Conservation (phyloP, 345 rosid genomes). For the Eucalyptus sp. region DNA sequence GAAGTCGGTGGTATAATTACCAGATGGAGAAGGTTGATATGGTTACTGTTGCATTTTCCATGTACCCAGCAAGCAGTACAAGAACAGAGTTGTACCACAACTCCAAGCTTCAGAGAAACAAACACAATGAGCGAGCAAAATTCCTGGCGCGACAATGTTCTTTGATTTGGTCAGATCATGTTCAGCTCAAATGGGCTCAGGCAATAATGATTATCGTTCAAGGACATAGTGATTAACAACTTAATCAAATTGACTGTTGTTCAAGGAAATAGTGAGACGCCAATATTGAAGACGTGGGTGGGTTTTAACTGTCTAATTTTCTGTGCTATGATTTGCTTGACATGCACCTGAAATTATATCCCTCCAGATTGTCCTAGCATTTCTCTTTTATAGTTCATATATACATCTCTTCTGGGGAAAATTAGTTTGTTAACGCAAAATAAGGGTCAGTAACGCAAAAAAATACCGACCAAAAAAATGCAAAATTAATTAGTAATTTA, state of each 20-base stretch:
- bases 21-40: conserved; percentile 14
- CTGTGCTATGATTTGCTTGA: not conserved
- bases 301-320: not conserved
- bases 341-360: not conserved
- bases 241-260: not conserved
- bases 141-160: not conserved
- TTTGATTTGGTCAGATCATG: not conserved
- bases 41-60: conserved; percentile 6
- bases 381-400: not conserved
- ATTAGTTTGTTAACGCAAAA: not conserved
- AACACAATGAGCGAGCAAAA: not conserved
- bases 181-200: not conserved
- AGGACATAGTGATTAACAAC: not conserved
- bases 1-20: not conserved
- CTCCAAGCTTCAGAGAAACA: conserved; percentile 5
- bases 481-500: not conserved
- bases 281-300: not conserved
- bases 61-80: conserved; percentile 11
- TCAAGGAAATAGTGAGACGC: not conserved
- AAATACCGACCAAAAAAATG: too few species aligned
- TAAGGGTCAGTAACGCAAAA: not conserved
- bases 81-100: conserved; percentile 16
- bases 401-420: not conserved
- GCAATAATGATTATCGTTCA: not conserved
- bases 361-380: not conserved